Base-by-base conservation (phyloP, 352 stramenopile genomes). In the Phytophthora sp. region DNA sequence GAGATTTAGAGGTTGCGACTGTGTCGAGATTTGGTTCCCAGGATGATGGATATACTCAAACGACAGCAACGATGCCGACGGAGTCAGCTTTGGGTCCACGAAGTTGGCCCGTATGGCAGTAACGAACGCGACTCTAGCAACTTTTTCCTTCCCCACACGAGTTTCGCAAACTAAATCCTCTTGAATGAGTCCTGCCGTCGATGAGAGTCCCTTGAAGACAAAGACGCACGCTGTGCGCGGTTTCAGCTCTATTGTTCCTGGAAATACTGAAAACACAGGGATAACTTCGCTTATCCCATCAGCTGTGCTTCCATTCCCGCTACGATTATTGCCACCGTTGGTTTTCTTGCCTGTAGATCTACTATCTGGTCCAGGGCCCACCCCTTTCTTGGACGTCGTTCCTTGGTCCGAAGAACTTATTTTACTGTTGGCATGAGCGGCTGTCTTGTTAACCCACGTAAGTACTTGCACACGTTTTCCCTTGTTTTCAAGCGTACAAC, bases 401-500 rank as follows among this genome's bases (percentile, higher is more conserved):
- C 20, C 45, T 51, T 62, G 57, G 12, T 66, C 61, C 49, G 32
- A 17, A 5, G 50, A 32, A 5, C 17, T 58, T 8, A 43, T 56
- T 49, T 67, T 69, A 35, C 62, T 68, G 39, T 76, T 77, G 10
- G 48, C 50, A 49, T 48, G 10, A 26, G 31, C 54, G 1, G 32
- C 56, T 17, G 58, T 64, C 45, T 84, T 79, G 61, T 99, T 99
- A 21, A 94, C 73, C 96, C 95, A 99, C 18, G 87, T 95, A 27
- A 99, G 72, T 5, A 91, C 66, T 59, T 98, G 96, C 6, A 91
- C 71, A 1, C 95, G 85, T 30, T 97, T 95, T 17, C 96, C 96
- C 49, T 97, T 97, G 78, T 99, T 99, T 55, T 99, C 95, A 5
- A 99, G 78, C 2, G 95, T 96, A 53, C 97, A 98, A 32, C 84